Conservation (phyloP, 768 basidiomycete genomes). For the Cystobasidium ongulense region DNA sequence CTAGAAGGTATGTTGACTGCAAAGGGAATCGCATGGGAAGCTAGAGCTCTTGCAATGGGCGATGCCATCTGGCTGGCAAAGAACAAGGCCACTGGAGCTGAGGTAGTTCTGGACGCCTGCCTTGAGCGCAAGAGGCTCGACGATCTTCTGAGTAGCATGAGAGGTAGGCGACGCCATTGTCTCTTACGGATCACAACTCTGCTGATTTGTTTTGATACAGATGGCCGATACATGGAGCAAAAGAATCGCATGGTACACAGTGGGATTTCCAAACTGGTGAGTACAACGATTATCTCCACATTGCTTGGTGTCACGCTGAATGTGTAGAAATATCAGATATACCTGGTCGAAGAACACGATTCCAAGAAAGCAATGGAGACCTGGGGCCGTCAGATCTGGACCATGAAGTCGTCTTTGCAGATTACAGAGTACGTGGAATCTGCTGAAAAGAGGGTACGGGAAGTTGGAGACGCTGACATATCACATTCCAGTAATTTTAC, state of each 20-base stretch:
- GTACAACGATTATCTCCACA: background rate
- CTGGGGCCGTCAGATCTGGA: background rate
- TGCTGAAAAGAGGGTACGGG: background rate
- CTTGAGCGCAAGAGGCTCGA: constrained; percentile 26
- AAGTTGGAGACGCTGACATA: background rate
- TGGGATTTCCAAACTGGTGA: constrained; percentile 5
- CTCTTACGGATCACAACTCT: background rate
- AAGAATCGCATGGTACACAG: constrained; percentile 24
- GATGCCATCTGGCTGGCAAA: constrained; percentile 29
- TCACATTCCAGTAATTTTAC: background rate
- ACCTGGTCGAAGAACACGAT: constrained; percentile 12
- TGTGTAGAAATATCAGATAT: background rate
- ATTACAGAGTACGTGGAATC: constrained; percentile 6
- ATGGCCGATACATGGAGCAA: constrained; percentile 26
- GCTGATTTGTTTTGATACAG: background rate
- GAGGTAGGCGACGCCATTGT: background rate
- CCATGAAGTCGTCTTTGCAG: constrained; percentile 21
- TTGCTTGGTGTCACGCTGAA: background rate
- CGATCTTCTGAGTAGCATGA: constrained; percentile 8
- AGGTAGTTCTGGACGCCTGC: constrained; percentile 21
- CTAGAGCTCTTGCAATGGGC: background rate
- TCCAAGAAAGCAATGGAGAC: constrained; percentile 5
- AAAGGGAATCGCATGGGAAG: constrained; percentile 1
- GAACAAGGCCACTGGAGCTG: background rate
- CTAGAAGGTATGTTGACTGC: background rate